phyloP scores from a whole-genome alignment of 106 monocot species.

The Platanthera guangdongensis region DNA sequence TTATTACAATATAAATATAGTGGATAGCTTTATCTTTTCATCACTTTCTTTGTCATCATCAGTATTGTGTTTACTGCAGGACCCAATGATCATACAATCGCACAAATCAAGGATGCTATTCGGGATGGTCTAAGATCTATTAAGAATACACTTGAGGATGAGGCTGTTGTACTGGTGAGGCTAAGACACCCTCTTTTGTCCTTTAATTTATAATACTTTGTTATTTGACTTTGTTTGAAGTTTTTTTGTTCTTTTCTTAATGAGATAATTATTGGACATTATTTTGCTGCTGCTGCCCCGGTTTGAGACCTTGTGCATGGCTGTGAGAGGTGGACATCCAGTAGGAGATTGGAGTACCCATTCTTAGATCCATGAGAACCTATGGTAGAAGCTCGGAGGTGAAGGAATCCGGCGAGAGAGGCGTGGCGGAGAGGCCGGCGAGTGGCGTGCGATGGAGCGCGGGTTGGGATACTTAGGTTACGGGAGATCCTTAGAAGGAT shows the following conservation, averaged over 20 bases:
- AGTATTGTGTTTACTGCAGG: conserved; percentile 32
- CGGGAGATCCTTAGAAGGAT: too few species aligned
- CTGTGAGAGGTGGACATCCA: too few species aligned
- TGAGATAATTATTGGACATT: not conserved
- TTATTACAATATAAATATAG: not conserved
- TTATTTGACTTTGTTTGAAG: not conserved
- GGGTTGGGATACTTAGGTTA: too few species aligned
- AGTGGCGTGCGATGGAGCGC: too few species aligned
- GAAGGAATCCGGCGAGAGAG: too few species aligned
- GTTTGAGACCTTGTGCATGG: too few species aligned
- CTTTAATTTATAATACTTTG: not conserved
- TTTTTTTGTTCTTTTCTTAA: not conserved
- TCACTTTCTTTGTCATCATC: not conserved
- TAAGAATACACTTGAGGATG: conserved; percentile 96
- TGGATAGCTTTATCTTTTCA: not conserved
- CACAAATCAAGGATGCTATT: conserved; percentile 98
- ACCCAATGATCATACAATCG: conserved; percentile 98
- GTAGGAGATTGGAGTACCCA: too few species aligned
- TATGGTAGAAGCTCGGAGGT: too few species aligned
- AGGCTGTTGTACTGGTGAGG: conserved; percentile 80
- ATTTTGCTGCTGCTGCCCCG: not conserved
- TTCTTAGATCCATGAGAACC: too few species aligned
- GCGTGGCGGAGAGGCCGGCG: too few species aligned
- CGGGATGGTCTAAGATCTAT: conserved; percentile 96
- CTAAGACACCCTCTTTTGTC: not conserved